Evolutionary conservation across 2,329 filamentous ascomycete genomes (phyloP).

Genomic region (Neoscytalidium dimidiatum): DNA sequence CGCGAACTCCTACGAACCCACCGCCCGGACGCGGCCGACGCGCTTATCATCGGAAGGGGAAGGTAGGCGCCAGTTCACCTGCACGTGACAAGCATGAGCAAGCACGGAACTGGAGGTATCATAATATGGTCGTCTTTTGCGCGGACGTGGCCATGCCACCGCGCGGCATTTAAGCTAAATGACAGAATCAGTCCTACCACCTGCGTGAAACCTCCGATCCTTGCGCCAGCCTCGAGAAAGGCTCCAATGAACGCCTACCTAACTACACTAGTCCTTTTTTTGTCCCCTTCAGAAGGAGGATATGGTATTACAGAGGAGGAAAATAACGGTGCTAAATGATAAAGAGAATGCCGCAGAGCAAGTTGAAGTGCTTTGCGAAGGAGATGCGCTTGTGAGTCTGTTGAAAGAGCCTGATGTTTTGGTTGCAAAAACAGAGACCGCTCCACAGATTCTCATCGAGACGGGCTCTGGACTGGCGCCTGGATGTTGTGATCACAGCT

Average conservation of each 20-base stretch:
- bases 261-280: not conserved
- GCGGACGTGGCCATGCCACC: slow-evolving; percentile 14
- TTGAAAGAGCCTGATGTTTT: slow-evolving; percentile 78
- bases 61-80: not conserved
- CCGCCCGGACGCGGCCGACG: not conserved
- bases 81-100: not conserved
- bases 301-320: not conserved
- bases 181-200: not conserved
- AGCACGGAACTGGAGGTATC: not conserved
- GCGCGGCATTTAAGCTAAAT: not conserved
- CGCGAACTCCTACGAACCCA: not conserved
- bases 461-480: slow-evolving; percentile 48
- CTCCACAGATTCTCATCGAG: slow-evolving; percentile 64
- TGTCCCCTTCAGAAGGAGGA: not conserved
- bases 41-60: not conserved
- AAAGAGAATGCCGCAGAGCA: slow-evolving; percentile 48
- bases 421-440: slow-evolving; percentile 81
- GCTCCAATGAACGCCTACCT: not conserved
- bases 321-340: slow-evolving; percentile 28
- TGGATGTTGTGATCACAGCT: slow-evolving; percentile 74
- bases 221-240: not conserved
- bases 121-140: not conserved
- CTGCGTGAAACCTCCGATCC: not conserved
- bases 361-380: slow-evolving; percentile 67
- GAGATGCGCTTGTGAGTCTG: slow-evolving; percentile 67